Percentiles rank a stretch among this genome's conserved stretches.
Conservation (phyloP, 371 early-diverging fungal species). For the Choanephora cucurbitarum region DNA sequence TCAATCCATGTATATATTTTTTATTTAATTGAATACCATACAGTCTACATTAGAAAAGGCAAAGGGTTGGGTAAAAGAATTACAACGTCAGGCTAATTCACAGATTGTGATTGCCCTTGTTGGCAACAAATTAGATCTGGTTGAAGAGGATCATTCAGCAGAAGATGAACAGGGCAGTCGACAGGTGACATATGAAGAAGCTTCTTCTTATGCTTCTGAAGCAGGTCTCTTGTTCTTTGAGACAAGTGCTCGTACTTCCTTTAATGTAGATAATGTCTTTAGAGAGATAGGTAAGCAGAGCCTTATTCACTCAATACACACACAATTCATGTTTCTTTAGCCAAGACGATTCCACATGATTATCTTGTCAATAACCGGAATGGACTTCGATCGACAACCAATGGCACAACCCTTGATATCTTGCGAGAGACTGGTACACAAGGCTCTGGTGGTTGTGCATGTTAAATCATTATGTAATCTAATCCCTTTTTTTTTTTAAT, state of each 20-base stretch:
- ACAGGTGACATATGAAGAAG: conserved; percentile 72
- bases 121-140: conserved; percentile 94
- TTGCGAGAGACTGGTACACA: conserved; percentile 27
- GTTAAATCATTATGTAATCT: conserved; percentile 16
- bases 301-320: too few relatives aligned
- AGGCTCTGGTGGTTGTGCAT: conserved; percentile 33
- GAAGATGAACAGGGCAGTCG: conserved; percentile 58
- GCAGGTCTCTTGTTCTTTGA: conserved; percentile 82
- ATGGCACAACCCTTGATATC: conserved; percentile 28
- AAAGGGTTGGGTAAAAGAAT: conserved; percentile 98
- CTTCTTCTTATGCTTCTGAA: conserved; percentile 80
- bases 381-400: conserved; percentile 17
- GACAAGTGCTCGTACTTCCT: conserved; percentile 86
- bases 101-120: conserved; percentile 96
- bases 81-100: conserved; percentile 94
- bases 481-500: conserved; percentile 5
- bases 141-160: conserved; percentile 30
- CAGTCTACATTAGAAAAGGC: conserved; percentile 94
- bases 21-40: too few relatives aligned
- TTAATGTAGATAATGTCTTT: conserved; percentile 81
- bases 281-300: conserved; percentile 43
- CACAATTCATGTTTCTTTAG: too few relatives aligned
- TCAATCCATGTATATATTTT: not conserved
- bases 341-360: conserved; percentile 40
- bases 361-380: conserved; percentile 26